Evolutionary conservation across 2,329 filamentous ascomycete species (phyloP).

Genomic region (Neospermospora avenae): DNA sequence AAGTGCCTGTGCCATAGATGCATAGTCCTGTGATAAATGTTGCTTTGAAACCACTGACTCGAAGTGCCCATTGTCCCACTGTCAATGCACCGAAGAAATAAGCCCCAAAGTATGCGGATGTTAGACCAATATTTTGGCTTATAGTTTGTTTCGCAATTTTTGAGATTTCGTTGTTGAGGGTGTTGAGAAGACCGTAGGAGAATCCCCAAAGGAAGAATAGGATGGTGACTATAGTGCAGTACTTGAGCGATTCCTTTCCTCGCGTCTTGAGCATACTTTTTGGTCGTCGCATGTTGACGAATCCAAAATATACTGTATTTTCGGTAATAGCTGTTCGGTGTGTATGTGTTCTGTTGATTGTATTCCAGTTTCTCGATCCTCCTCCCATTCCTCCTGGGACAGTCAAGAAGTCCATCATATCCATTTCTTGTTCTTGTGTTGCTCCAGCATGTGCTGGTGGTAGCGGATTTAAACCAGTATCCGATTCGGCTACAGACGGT

Average conservation of each 20-base stretch:
- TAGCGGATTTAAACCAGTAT: conserved; percentile 10
- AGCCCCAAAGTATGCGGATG: conserved; percentile 67
- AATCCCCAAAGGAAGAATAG: conserved; percentile 90
- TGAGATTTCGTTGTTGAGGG: conserved; percentile 70
- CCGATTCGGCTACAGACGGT: background rate
- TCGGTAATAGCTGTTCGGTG: conserved; percentile 17
- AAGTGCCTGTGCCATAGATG: conserved; percentile 73
- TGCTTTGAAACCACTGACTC: conserved; percentile 70
- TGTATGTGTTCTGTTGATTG: conserved; percentile 10
- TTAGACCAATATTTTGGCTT: conserved; percentile 63
- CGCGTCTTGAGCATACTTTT: conserved; percentile 69
- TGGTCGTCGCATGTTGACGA: conserved; percentile 66
- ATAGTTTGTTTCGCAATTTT: conserved; percentile 53
- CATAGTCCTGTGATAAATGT: conserved; percentile 75
- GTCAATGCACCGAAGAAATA: conserved; percentile 69
- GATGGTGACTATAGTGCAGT: conserved; percentile 71
- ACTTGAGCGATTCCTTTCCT: conserved; percentile 63
- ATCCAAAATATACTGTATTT: conserved; percentile 65
- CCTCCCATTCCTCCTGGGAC: conserved; percentile 17
- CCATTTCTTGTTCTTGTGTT: conserved; percentile 17
- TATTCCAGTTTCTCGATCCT: conserved; percentile 2
- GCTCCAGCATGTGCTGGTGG: conserved; percentile 14
- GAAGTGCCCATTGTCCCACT: conserved; percentile 67
- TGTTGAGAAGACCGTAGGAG: conserved; percentile 82
- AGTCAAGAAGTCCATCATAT: conserved; percentile 32